Base-by-base conservation (phyloP, 495 filamentous ascomycete genomes). In the Hypoxylon subgilvum region DNA sequence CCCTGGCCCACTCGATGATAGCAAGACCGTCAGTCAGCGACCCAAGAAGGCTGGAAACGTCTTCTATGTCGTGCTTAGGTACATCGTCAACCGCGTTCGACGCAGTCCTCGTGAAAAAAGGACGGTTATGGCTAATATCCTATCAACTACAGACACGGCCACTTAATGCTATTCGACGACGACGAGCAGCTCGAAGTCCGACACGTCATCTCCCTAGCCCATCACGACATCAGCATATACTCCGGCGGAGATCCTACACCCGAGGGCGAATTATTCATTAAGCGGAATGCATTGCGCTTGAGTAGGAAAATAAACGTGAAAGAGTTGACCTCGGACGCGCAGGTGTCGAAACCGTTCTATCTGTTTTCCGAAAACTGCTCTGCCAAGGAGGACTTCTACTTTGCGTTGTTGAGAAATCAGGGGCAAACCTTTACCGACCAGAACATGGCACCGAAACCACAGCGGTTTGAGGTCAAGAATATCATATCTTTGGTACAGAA, bases 351-450 rank as follows among this genome's bases (percentile, higher is more conserved):
- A 51, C 93, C 95, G 0, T 97, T 96, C 72, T 97, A 84, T 68
- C 74, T 98, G 1, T 98, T 97, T 71, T 96, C 91, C 0, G 90
- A 96, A 43, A 95, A 95, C 57, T 87, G 89, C 64, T 96, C 91
- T 0, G 89, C 93, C 16, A 97, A 98, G 73, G 94, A 98, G 69
- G 94, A 98, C 61, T 97, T 98, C 76, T 98, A 98, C 71, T 90
- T 95, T 70, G 89, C 92, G 14, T 79, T 98, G 60, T 79, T 98
- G 12, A 83, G 88, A 54, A 94, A 92, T 56, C 90, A 96, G 66
- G 85, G 90, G 41, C 86, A 84, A 63, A 77, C 80, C 16, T 75
- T 82, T 46, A 73, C 82, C 34, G 74, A 79, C 5, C 72, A 77
- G 14, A 78, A 84, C 41, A 77, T 76, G 9, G 82, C 86, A 0